Percentiles rank a stretch among this genome's conserved stretches.
Evolutionary conservation across 352 stramenopile genomes (phyloP).

Genomic region (Phytophthora pisi): DNA sequence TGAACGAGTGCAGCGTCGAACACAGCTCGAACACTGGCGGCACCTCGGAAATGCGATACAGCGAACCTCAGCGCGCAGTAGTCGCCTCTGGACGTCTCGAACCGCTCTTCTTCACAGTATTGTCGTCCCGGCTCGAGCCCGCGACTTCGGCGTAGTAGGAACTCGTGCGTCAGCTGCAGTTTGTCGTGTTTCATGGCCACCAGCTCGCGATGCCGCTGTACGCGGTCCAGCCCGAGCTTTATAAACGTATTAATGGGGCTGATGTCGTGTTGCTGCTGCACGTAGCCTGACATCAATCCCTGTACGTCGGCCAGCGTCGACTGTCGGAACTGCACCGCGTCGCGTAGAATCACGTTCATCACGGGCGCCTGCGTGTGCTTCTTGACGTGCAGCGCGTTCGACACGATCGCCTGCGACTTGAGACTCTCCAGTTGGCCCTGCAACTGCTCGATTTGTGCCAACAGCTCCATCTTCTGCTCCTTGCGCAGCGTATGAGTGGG

Average conservation of each 20-base stretch:
- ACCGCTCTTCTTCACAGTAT: conserved; percentile 43
- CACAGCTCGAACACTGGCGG: conserved; percentile 33
- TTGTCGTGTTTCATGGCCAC: conserved; percentile 29
- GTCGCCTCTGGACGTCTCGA: conserved; percentile 39
- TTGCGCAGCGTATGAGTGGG: conserved; percentile 37
- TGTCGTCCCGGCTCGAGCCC: conserved; percentile 34
- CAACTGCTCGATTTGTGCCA: conserved; percentile 29
- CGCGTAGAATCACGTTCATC: conserved; percentile 40
- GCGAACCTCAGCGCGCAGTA: conserved; percentile 44
- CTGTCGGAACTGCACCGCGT: conserved; percentile 38
- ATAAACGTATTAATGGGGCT: conserved; percentile 48
- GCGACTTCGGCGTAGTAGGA: conserved; percentile 36
- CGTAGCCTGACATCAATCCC: conserved; percentile 37
- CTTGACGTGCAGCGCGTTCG: conserved; percentile 40
- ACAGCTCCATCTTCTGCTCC: conserved; percentile 36
- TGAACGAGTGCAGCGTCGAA: conserved; percentile 47
- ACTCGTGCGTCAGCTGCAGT: conserved; percentile 29
- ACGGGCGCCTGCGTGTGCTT: conserved; percentile 38
- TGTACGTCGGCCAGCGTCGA: conserved; percentile 36
- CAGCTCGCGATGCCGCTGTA: conserved; percentile 32
- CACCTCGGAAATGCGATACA: conserved; percentile 40
- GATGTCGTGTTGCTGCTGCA: conserved; percentile 39
- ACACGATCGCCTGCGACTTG: conserved; percentile 42
- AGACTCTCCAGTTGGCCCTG: conserved; percentile 37
- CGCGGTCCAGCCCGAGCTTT: conserved; percentile 29